Evolutionary conservation across 257 asterid genomes (phyloP), one percentile per base, ranked within the genome.

Genomic region (Scutellaria barbata): DNA sequence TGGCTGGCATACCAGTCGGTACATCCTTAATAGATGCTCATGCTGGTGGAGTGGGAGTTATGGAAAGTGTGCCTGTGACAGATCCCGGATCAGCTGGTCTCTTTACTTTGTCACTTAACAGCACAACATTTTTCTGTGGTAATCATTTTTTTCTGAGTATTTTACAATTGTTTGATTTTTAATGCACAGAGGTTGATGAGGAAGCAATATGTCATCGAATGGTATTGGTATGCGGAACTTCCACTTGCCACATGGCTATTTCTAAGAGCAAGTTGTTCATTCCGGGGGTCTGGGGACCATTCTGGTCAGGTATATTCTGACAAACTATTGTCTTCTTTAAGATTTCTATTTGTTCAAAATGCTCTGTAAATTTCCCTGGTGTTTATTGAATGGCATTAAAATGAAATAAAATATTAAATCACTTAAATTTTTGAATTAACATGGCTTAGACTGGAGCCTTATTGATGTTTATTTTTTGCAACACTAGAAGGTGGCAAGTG

Each of bases 281-380:
- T 76, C 99, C 99, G n/a, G 99, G 99, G 62, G 93, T 94, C 42
- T 94, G 99, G 99, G 99, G 99, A 69, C 99, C 99, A 40, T 94
- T 86, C 85, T 94, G 99, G 99, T 94, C 98, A 78, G 97, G 98
- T 93, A 77, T 70, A 33, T 63, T 78, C 48, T 68, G 20, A 51
- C 62, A 66, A 43, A 11, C 43, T 16, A 30, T 71, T 47, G 37
- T 60, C 43, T 70, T 54, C 13, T 69, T 71, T 60, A 11, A 43
- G 7, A 2, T 13, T 3, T 71, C 30, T 66, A 16, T 60, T 46
- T 41, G 40, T 59, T 40, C 25, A 42, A 10, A 25, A 8, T 68
- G 43, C 35, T 39, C 30, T 0, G 56, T 16, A 35, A 45, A 13
- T 10, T 65, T 11, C 65, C 7, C 61, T 57, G 14, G 60, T 45